Percentiles rank a stretch among this genome's conserved stretches.
phyloP scores from a whole-genome alignment of 2,329 filamentous ascomycete genomes.

The Trematosphaeria pertusa region DNA sequence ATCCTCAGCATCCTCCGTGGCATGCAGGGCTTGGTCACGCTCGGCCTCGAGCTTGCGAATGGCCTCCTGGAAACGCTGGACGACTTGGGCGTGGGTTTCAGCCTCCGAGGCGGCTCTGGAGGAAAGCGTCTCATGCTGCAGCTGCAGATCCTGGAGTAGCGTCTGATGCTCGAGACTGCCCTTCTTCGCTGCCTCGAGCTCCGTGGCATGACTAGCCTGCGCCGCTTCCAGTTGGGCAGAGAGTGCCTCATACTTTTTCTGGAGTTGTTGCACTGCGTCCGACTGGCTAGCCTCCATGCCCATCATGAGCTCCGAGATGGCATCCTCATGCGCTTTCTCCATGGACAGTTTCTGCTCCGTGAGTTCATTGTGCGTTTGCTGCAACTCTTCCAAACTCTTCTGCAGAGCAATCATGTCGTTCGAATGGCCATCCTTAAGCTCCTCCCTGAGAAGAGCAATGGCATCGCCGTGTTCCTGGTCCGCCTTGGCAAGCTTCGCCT shows the following conservation, averaged over 20 bases:
- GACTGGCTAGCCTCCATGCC: constrained; percentile 43
- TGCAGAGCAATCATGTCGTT: constrained; percentile 31
- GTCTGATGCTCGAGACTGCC: constrained; percentile 23
- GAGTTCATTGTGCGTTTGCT: constrained; percentile 36
- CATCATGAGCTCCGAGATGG: constrained; percentile 43
- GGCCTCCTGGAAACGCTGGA: constrained; percentile 18
- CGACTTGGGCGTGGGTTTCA: constrained; percentile 12
- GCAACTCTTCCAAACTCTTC: constrained; percentile 34
- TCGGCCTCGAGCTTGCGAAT: constrained; percentile 20
- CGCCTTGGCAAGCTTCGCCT: constrained; percentile 27
- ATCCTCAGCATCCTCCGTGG: constrained; percentile 37
- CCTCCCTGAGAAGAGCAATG: constrained; percentile 36
- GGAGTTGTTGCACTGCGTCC: constrained; percentile 42
- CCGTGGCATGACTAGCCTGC: constrained; percentile 25
- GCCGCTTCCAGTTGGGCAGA: constrained; percentile 25
- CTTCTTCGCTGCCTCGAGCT: constrained; percentile 28
- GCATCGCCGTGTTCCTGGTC: constrained; percentile 42
- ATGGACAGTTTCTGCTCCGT: constrained; percentile 35
- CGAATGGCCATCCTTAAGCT: constrained; percentile 39
- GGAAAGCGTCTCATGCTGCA: constrained; percentile 27
- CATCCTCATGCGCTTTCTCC: constrained; percentile 42
- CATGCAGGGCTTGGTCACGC: constrained; percentile 10
- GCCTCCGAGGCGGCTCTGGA: constrained; percentile 9
- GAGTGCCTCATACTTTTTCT: constrained; percentile 42
- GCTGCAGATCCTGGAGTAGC: constrained; percentile 22